These are phyloP conservation scores for Podospora didyma DNA, from an alignment of 495 filamentous ascomycete species.

Conservation along the genomic window DNA sequence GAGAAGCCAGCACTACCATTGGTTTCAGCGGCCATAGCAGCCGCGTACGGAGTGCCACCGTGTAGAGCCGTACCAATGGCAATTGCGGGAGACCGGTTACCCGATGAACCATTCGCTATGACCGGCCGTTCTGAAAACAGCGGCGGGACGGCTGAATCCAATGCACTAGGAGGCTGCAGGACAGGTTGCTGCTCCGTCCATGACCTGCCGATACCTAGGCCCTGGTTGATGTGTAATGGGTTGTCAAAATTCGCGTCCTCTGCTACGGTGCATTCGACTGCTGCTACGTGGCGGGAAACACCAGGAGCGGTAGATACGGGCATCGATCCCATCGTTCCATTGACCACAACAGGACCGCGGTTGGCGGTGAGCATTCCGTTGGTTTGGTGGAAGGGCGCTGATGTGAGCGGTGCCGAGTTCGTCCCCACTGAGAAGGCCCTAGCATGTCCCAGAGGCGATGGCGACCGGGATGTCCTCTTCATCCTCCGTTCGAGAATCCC, in stretches of 20 bases:
- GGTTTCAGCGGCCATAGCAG: conserved; percentile 10
- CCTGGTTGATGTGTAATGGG: conserved; percentile 37
- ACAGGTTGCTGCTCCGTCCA: conserved; percentile 17
- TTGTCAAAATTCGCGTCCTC: conserved; percentile 34
- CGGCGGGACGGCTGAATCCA: conserved; percentile 25
- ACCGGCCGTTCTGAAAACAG: conserved; percentile 37
- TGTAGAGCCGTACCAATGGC: conserved; percentile 17
- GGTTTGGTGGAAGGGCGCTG: conserved; percentile 29
- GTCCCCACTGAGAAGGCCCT: conserved; percentile 41
- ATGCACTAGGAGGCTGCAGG: conserved; percentile 11
- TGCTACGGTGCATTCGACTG: conserved; percentile 18
- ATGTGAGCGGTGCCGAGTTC: conserved; percentile 32
- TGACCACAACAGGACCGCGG: conserved; percentile 40
- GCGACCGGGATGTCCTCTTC: conserved; percentile 50
- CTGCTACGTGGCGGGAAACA: conserved; percentile 14
- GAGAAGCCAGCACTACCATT: conserved; percentile 20
- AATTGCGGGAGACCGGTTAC: conserved; percentile 19
- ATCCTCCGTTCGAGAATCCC: conserved; percentile 47
- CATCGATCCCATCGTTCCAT: conserved; percentile 38
- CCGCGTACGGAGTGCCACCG: conserved; percentile 15
- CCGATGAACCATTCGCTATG: conserved; percentile 47
- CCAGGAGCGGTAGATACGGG: conserved; percentile 13
- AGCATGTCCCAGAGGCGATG: conserved; percentile 48
- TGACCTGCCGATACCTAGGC: conserved; percentile 15
- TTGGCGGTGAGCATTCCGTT: conserved; percentile 28